Base-by-base conservation (phyloP, 2,329 filamentous ascomycete genomes). In the Talaromyces sp. region DNA sequence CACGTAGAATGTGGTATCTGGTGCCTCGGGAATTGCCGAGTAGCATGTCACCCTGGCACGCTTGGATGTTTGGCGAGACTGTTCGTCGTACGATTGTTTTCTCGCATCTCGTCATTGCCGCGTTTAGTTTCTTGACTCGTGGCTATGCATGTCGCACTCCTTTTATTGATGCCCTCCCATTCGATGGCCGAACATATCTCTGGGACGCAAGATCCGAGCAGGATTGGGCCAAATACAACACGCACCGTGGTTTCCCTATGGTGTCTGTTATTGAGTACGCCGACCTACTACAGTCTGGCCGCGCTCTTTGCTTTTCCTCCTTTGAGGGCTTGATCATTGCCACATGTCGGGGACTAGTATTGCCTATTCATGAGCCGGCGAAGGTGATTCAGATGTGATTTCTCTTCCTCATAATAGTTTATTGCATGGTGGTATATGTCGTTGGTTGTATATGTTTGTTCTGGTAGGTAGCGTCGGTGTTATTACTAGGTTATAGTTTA, bases 101-200 rank as follows among this genome's bases (percentile, higher is more conserved):
- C 58, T 71, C 69, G 22, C 69, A 73, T 24, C 71, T 76, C 56
- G 65, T 78, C 6, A 66, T 69, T 22, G 75, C 73, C 14, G 70
- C 72, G 1, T 77, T 75, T 65, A 73, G 73, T 1, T 66, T 75
- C 8, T 64, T 69, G 3, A 71, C 63, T 41, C 61, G 70, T 14
- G 71, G 71, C 5, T 73, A 70, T 56, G 73, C 72, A 0, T 70
- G 68, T 10, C 72, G 72, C 0, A 73, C 72, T 0, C 73, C 72
- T 0, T 74, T 74, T 16, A 68, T 74, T 8, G 72, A 74, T 41
- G 68, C 72, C 0, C 58, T 74, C 14, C 72, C 72, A 4, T 74
- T 75, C 59, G 73, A 75, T 39, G 45, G 70, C 5, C 71, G 71
- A 1, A 73, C 70, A 0, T 63, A 67, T n/a, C 37, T 75, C 19